phyloP scores from a whole-genome alignment of 192 early-diverging fungal species.

The Dissophora globulifera region DNA sequence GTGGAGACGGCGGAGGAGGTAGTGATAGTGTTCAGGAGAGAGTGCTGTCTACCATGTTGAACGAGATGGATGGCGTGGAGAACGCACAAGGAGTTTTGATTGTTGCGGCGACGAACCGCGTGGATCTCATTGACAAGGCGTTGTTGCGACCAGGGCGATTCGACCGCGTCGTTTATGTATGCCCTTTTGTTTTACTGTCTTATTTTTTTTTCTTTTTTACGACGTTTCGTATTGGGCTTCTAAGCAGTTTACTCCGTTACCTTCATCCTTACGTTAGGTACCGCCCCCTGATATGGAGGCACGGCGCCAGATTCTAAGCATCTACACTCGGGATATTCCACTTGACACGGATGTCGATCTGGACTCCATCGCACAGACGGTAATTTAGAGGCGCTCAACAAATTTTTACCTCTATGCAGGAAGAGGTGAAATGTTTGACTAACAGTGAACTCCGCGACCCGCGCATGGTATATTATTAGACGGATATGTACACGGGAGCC shows the following conservation, averaged over 20 bases:
- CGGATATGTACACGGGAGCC: conserved; percentile 63
- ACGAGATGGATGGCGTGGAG: conserved; percentile 95
- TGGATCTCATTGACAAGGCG: conserved; percentile 88
- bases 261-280: conserved; percentile 30
- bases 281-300: conserved; percentile 64
- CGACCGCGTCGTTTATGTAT: conserved; percentile 84
- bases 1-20: conserved; percentile 60
- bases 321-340: conserved; percentile 63
- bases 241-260: not conserved
- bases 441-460: no score
- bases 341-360: conserved; percentile 62
- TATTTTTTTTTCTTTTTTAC: conserved; percentile 3
- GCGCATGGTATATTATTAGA: no score
- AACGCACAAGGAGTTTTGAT: conserved; percentile 75
- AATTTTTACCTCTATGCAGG: not conserved
- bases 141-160: conserved; percentile 86
- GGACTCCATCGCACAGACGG: conserved; percentile 56
- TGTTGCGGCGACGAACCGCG: conserved; percentile 88
- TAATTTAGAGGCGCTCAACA: conserved; percentile 11
- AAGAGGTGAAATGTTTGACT: no score
- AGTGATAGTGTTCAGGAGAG: conserved; percentile 84
- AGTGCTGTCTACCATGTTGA: conserved; percentile 79
- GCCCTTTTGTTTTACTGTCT: no score
- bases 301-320: conserved; percentile 59
- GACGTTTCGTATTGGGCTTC: not conserved